Percentiles rank a stretch among this genome's conserved stretches.
These are phyloP conservation scores for Aegilops tauschii DNA, from an alignment of 176 grass and related monocot species.

Conservation along the genomic window DNA sequence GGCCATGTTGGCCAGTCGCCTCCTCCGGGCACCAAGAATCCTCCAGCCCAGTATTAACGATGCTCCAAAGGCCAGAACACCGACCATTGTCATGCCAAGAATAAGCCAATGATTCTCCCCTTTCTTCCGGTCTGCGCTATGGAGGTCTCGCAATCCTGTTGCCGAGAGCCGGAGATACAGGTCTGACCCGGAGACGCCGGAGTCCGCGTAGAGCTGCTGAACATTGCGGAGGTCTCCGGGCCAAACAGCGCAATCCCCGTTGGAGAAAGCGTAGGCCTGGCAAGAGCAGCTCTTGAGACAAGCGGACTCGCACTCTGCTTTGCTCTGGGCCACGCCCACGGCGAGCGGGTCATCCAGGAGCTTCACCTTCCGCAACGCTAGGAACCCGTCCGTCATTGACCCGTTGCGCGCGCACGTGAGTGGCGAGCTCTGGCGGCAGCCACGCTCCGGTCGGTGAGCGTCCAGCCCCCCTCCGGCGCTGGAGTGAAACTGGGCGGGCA, in stretches of 20 bases:
- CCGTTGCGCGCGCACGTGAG: not conserved
- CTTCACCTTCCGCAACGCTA: not conserved
- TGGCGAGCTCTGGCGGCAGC: not conserved
- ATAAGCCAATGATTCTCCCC: not conserved
- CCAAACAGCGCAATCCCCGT: slow-evolving; percentile 5
- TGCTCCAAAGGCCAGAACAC: not conserved
- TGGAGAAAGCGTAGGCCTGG: slow-evolving; percentile 26
- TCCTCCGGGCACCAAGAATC: not conserved
- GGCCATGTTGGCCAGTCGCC: not conserved
- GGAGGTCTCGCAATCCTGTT: not conserved
- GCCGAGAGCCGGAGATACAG: slow-evolving; percentile 6
- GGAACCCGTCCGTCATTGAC: not conserved
- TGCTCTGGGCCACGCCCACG: not conserved
- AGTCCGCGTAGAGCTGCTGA: not conserved
- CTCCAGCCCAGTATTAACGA: not conserved
- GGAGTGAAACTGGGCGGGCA: slow-evolving; percentile 36
- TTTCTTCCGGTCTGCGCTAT: not conserved
- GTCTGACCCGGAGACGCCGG: not conserved
- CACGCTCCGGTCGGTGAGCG: slow-evolving; percentile 12
- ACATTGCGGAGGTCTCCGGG: slow-evolving; percentile 15
- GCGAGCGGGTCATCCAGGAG: not conserved
- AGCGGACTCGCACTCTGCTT: not conserved
- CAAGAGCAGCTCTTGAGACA: slow-evolving; percentile 23
- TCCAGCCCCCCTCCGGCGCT: not conserved
- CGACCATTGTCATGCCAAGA: not conserved